Evolutionary conservation across 306 rosid species (phyloP).

Genomic region (Chamaecrista fasciculata): DNA sequence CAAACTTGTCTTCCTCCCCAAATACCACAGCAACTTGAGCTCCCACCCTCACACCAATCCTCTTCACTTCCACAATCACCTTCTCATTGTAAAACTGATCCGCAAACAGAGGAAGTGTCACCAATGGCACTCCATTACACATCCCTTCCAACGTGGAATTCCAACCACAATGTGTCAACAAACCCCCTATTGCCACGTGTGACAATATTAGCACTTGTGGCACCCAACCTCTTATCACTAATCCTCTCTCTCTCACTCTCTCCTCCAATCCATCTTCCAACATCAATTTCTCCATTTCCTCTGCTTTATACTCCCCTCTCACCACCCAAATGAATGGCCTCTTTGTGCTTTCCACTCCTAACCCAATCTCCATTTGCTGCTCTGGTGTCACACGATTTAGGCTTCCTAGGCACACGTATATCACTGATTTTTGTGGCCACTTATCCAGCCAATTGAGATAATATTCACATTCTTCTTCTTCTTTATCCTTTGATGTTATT

Average conservation of each 20-base stretch:
- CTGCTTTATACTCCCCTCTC: constrained; percentile 30
- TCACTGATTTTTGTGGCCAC: constrained; percentile 38
- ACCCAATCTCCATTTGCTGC: constrained; percentile 50
- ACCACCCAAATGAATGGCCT: constrained; percentile 71
- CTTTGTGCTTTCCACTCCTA: constrained; percentile 54
- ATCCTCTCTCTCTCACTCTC: constrained; percentile 46
- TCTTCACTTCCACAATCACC: constrained; percentile 31
- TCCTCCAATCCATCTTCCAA: constrained; percentile 38
- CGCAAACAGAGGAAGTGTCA: constrained; percentile 51
- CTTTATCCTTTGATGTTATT: constrained; percentile 6
- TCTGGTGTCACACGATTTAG: constrained; percentile 30
- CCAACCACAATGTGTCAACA: constrained; percentile 68
- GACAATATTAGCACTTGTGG: constrained; percentile 52
- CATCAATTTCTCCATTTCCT: constrained; percentile 40
- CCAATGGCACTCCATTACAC: constrained; percentile 45
- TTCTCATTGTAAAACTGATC: constrained; percentile 55
- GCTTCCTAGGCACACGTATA: constrained; percentile 61
- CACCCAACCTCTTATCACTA: constrained; percentile 54
- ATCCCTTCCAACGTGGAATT: constrained; percentile 55
- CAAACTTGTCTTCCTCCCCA: constrained; percentile 40
- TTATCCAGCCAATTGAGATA: constrained; percentile 55
- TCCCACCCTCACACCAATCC: constrained; percentile 37
- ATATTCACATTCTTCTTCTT: constrained; percentile 28
- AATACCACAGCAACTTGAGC: constrained; percentile 13
- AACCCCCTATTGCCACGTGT: constrained; percentile 47